A percentile compares a stretch with the other conserved stretches of the same genome.
phyloP scores from a whole-genome alignment of 1,284 basidiomycete species.

The Tremellales sp. region DNA sequence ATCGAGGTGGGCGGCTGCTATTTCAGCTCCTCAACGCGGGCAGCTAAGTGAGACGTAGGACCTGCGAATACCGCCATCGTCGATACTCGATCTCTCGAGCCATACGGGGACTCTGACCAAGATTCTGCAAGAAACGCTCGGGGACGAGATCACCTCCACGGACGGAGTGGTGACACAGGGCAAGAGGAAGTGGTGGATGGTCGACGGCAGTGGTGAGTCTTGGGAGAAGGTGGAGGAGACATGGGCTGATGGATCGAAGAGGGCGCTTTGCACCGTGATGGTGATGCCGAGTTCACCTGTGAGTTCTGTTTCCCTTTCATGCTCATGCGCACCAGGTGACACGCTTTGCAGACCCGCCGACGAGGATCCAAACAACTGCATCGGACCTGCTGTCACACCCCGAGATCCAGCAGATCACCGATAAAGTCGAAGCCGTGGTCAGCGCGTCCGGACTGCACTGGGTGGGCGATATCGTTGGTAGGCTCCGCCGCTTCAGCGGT shows the following conservation, averaged over 20 bases:
- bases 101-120: slow-evolving; percentile 91
- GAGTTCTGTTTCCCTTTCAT: slow-evolving; percentile 14
- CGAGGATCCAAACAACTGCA: slow-evolving; percentile 30
- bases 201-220: slow-evolving; percentile 78
- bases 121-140: slow-evolving; percentile 66
- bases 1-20: slow-evolving; percentile 58
- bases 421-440: slow-evolving; percentile 86
- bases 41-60: slow-evolving; percentile 58
- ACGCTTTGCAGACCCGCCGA: slow-evolving; percentile 17
- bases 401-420: slow-evolving; percentile 53
- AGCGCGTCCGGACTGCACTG: slow-evolving; percentile 91
- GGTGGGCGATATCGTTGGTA: slow-evolving; percentile 95
- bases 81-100: slow-evolving; percentile 84
- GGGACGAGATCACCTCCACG: slow-evolving; percentile 58
- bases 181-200: slow-evolving; percentile 55
- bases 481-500: slow-evolving; percentile 10
- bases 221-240: neutral
- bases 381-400: slow-evolving; percentile 35
- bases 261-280: slow-evolving; percentile 44
- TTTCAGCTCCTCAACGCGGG: neutral
- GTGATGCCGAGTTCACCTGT: slow-evolving; percentile 73
- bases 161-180: slow-evolving; percentile 8
- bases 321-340: neutral
- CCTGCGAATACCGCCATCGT: slow-evolving; percentile 76
- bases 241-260: neutral